Base-by-base conservation (phyloP, 2,329 filamentous ascomycete genomes). In the Aspergillus neotritici region DNA sequence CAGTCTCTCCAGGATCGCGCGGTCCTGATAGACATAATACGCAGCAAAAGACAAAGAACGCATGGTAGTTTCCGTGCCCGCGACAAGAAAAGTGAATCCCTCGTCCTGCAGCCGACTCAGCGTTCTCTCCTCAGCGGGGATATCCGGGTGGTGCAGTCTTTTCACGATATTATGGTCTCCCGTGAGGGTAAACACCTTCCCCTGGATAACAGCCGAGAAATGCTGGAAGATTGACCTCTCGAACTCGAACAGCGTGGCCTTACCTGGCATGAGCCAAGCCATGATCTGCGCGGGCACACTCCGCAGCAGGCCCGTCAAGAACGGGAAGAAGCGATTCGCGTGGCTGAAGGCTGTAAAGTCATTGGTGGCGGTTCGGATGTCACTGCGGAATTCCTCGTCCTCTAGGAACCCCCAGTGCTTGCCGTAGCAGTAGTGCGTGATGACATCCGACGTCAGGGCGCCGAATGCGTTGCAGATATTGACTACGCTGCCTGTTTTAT, bases 61-160 rank as follows among this genome's bases (percentile, higher is more conserved):
- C 3, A 56, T 58, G 2, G 62, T 65, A 2, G 64, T 73, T 47
- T 73, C 69, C 0, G 64, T 66, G 0, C 69, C 70, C 1, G 65
- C 70, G 2, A 57, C 49, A 0, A 71, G 38, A 14, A 73, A 46
- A 4, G 58, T 51, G 15, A 63, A 62, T 0, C 62, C 69, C 35
- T 74, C 71, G 4, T 69, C 41, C 30, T 41, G 29, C 14, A 50
- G 30, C 4, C 44, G 38, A 13, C 31, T 11, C 5, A 43, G 30
- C 3, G 40, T 44, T 12, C 41, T 31, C 17, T 47, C 43, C 2
- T 21, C 4, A 5, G 34, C 15, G 5, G 47, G 47, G 6, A 47
- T 7, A 4, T 30, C 31, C 5, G 37, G 40, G n/a, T 38, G 31
- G 3, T 25, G 21, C 21, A 25, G 7, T 25, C 21, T 25, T 9